Base-by-base conservation (phyloP, 257 asterid species). In the Vinca minor region DNA sequence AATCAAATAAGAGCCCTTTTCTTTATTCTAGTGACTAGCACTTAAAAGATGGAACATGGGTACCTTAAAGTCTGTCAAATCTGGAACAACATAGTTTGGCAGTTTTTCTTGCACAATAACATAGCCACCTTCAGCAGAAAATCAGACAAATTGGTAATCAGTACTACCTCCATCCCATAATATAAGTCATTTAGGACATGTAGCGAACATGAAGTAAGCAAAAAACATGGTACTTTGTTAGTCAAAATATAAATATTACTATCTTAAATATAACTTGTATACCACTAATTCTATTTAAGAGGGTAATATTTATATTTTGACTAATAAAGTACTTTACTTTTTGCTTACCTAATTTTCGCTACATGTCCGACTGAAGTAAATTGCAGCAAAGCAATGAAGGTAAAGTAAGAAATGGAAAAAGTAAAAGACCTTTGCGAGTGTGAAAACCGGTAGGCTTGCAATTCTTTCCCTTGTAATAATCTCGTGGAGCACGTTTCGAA, bases 361-460 rank as follows among this genome's bases (percentile, higher is more conserved):
- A n/a, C n/a, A n/a, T n/a, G n/a, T n/a, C n/a, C n/a, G n/a, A n/a
- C n/a, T n/a, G n/a, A n/a, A n/a, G n/a, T n/a, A n/a, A n/a, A n/a
- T n/a, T n/a, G n/a, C n/a, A n/a, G n/a, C n/a, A n/a, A n/a, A n/a
- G n/a, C n/a, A n/a, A n/a, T n/a, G n/a, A n/a, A n/a, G n/a, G n/a
- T n/a, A 64, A 38, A 0, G 14, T 1, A 3, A 31, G 15, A 61
- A 28, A 55, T 21, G 35, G n/a, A 18, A 32, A 7, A 21, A 15
- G 49, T n/a, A 15, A 44, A 63, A 59, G 35, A 86, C 96, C 96
- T 91, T 88, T 91, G 69, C 91, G 96, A 75, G 98, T 88, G 78
- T 88, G 96, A 41, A 88, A 88, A 69, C 98, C 98, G 21, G 98
- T 86, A 64, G 95, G 91, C 76, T 79, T 85, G 92, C 95, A 89